A percentile compares a stretch with the other conserved stretches of the same genome.
Conservation (phyloP, 164 flowering plant genomes). For the Tetrastigma voinierianum region DNA sequence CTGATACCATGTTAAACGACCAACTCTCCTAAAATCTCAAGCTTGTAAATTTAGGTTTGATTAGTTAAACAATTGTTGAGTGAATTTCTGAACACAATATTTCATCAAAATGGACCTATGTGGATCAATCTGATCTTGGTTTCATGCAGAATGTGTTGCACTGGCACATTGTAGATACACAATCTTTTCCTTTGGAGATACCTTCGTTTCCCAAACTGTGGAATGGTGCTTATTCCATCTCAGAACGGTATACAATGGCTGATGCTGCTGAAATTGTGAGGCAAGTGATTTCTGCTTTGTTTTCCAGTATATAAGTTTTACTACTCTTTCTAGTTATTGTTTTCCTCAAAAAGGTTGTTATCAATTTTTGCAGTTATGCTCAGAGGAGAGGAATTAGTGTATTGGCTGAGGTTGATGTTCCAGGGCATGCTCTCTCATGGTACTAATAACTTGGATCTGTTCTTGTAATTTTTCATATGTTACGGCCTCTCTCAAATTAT, state of each 20-base stretch:
- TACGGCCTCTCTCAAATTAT: neutral
- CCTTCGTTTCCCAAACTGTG: constrained; percentile 90
- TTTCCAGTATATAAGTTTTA: neutral
- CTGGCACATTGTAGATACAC: constrained; percentile 91
- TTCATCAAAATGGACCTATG: neutral
- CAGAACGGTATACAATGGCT: constrained; percentile 72
- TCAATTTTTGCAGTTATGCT: constrained; percentile 59
- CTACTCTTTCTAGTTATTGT: neutral
- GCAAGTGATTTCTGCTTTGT: constrained; percentile 32
- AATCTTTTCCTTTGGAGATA: constrained; percentile 89
- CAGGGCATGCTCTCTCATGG: constrained; percentile 88
- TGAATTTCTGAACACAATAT: neutral
- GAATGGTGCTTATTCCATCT: constrained; percentile 75
- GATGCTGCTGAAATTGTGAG: constrained; percentile 83
- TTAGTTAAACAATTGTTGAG: neutral
- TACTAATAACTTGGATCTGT: constrained; percentile 19
- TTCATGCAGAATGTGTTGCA: constrained; percentile 78
- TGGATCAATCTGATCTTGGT: constrained; percentile 1
- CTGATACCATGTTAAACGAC: too few species aligned
- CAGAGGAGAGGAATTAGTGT: constrained; percentile 69
- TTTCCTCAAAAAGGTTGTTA: constrained; percentile 9
- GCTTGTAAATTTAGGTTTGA: too few species aligned
- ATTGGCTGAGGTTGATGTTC: constrained; percentile 87
- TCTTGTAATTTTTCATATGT: neutral
- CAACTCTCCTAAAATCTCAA: too few species aligned